phyloP scores from a whole-genome alignment of 306 rosid genomes.

The Glycyrrhiza uralensis region DNA sequence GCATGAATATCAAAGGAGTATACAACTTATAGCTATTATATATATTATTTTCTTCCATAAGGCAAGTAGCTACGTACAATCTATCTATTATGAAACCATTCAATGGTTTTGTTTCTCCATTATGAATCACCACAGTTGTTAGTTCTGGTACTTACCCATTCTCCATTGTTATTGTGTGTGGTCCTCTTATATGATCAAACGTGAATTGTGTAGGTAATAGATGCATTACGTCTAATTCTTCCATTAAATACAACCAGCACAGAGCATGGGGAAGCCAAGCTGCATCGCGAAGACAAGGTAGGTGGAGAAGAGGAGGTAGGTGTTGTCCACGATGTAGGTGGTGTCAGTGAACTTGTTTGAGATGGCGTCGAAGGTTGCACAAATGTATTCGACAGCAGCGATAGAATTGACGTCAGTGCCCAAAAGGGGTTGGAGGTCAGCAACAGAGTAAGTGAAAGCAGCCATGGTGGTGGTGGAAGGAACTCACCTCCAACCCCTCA shows the following conservation, averaged over 20 bases:
- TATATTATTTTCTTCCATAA: background rate
- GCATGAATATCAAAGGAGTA: background rate
- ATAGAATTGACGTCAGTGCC: conserved; percentile 29
- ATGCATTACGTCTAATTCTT: no score
- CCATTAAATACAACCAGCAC: no score
- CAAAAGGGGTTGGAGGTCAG: conserved; percentile 42
- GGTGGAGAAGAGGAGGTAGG: conserved; percentile 51
- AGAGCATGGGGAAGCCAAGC: conserved; percentile 60
- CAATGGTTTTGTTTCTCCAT: no score
- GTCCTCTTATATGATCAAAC: no score
- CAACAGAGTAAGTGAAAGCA: conserved; percentile 41
- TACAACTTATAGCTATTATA: background rate
- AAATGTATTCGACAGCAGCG: conserved; percentile 46
- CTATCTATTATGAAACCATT: no score
- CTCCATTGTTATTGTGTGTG: no score
- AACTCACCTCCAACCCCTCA: background rate
- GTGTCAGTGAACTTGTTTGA: conserved; percentile 45
- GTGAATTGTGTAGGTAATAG: no score
- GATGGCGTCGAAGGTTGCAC: conserved; percentile 36
- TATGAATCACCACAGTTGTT: no score
- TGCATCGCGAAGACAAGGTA: conserved; percentile 65
- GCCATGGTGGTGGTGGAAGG: conserved; percentile 20
- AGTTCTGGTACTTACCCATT: no score
- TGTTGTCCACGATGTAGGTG: conserved; percentile 38
- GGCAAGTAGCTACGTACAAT: background rate